Evolutionary conservation across 2,329 filamentous ascomycete species (phyloP), one percentile per base, ranked within the genome.

Genomic region (Talaromyces sp.): DNA sequence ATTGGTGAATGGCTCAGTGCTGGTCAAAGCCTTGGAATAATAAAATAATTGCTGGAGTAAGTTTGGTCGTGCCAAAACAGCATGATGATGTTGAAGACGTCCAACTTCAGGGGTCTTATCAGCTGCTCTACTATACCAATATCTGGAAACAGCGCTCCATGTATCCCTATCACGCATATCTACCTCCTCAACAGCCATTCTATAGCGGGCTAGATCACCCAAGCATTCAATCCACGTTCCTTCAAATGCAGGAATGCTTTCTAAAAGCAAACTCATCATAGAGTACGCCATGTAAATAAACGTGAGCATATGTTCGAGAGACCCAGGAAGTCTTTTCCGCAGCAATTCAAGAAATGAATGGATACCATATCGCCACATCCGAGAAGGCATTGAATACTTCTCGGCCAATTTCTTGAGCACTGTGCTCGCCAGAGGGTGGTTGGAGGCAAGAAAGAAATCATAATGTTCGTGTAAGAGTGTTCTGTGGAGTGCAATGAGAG

Each of bases 191-290:
- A 97, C 92, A 0, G 92, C 92, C 92, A 97, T 97, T 0, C 89
- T 82, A 68, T 96, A 97, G 23, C 93, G 82, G 0, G 89, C 89
- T 0, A 98, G 76, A 70, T 98, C 93, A 0, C 94, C 94, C 0
- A 98, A 78, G 59, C 93, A 97, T 66, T 97, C 94, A 8, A 96
- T 91, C 94, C 94, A 98, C 0, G 91, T 96, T 61, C 95, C 90
- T 58, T 90, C 85, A 66, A 96, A 97, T 0, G 85, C 82, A 0
- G 90, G 87, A 0, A 96, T 91, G 0, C 91, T 96, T 68, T 98
- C 94, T 63, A 92, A 90, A 0, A 97, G 76, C 0, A 97, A 75
- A 0, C 91, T 89, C 84, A 97, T 91, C 86, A 96, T 96, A 2
- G 89, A 89, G 66, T 97, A 98, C 0, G 92, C 89, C 16, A 94